These are phyloP conservation scores for Fusarium beomiforme DNA, from an alignment of 2,329 filamentous ascomycete species.

Conservation along the genomic window DNA sequence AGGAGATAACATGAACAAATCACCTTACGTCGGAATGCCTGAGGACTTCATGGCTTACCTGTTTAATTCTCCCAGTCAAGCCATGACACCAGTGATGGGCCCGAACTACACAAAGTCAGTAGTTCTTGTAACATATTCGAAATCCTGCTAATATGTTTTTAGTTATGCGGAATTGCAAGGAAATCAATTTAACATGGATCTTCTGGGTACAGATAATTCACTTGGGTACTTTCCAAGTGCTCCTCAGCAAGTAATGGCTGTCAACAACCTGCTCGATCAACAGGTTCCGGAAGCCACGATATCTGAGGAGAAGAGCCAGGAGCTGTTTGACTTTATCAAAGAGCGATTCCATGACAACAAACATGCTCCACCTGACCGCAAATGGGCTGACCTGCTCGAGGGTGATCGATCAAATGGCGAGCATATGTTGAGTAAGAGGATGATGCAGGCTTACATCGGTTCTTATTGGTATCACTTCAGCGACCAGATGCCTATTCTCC, in stretches of 20 bases:
- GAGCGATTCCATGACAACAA: conserved; percentile 84
- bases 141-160: conserved; percentile 37
- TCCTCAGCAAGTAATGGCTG: conserved; percentile 86
- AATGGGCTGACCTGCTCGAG: conserved; percentile 80
- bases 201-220: conserved; percentile 58
- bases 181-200: conserved; percentile 55
- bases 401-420: conserved; percentile 75
- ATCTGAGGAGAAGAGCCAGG: conserved; percentile 86
- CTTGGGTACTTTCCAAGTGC: conserved; percentile 68
- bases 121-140: neutral
- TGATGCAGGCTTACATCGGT: conserved; percentile 95
- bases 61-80: conserved; percentile 66
- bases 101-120: conserved; percentile 59
- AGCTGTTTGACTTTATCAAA: conserved; percentile 83
- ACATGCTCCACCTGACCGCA: conserved; percentile 76
- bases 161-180: conserved; percentile 64
- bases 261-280: conserved; percentile 85
- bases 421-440: conserved; percentile 82
- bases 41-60: conserved; percentile 89
- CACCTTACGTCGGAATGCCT: conserved; percentile 83
- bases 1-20: conserved; percentile 81
- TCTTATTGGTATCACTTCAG: conserved; percentile 97
- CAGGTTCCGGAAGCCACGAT: conserved; percentile 81
- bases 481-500: conserved; percentile 91
- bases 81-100: conserved; percentile 58